Evolutionary conservation across 2,329 filamentous ascomycete species (phyloP).

Genomic region (Dothiorella sarmentorum): DNA sequence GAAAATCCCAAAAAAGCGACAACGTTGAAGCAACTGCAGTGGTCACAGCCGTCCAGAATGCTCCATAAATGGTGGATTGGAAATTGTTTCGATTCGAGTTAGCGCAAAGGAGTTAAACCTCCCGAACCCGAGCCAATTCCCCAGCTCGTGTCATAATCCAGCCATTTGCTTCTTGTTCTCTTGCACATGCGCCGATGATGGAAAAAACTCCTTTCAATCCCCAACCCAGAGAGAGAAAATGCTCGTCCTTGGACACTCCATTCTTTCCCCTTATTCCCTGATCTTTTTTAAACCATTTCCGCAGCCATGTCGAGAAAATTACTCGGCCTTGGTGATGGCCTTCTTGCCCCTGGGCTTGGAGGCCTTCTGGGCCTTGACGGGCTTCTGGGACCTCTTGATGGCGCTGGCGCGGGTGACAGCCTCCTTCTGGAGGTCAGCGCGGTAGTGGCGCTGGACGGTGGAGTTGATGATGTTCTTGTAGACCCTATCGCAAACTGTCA

Average conservation of each 20-base stretch:
- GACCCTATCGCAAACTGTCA: conserved; percentile 55
- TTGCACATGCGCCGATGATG: conserved; percentile 11
- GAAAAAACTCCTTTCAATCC: conserved; percentile 5
- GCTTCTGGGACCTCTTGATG: conserved; percentile 73
- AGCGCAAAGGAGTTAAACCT: conserved; percentile 10
- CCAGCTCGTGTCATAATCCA: conserved; percentile 12
- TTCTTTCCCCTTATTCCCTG: conserved; percentile 2
- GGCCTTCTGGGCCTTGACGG: conserved; percentile 71
- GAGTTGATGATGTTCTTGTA: conserved; percentile 84
- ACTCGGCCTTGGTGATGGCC: conserved; percentile 53
- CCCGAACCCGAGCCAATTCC: conserved; percentile 9
- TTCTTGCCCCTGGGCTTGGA: conserved; percentile 75
- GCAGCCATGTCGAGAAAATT: not conserved
- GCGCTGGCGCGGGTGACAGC: conserved; percentile 86
- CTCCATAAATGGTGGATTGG: not conserved
- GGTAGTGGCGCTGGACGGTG: conserved; percentile 83
- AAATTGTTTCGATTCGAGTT: conserved; percentile 15
- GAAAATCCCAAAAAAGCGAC: not conserved
- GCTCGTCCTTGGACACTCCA: conserved; percentile 2
- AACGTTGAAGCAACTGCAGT: not conserved
- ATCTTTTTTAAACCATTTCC: conserved; percentile 1
- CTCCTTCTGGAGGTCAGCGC: conserved; percentile 48
- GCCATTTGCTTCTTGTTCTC: conserved; percentile 4
- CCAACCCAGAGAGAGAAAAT: not conserved
- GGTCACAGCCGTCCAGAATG: not conserved